Evolutionary conservation across 2,329 filamentous ascomycete species (phyloP), one percentile per base, ranked within the genome.

Genomic region (Myotisia sp.): DNA sequence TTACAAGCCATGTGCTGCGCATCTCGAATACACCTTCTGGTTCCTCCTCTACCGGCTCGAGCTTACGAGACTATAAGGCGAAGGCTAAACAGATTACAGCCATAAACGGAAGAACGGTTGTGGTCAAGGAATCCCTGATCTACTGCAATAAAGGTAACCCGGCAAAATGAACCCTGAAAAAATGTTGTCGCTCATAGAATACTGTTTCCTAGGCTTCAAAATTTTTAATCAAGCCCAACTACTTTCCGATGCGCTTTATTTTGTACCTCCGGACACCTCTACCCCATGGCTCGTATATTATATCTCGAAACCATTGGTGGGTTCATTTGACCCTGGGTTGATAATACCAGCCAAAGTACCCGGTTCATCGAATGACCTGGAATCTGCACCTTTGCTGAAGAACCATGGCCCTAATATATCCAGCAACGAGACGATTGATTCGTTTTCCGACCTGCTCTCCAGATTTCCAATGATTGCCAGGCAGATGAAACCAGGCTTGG

Each of bases 201-300:
- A 17, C 29, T 32, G 9, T 21, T 33, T 43, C 36, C 28, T 44
- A 92, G 83, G 86, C 33, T 98, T 95, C 69, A 93, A 90, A 62
- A 75, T 75, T 21, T 66, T 94, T 42, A 85, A 83, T 43, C 90
- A 95, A 54, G 83, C 86, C 20, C 85, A 90, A 52, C 64, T 95
- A 21, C 65, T 94, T 37, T 72, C 72, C 51, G 92, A 98, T 56
- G 67, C 71, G 23, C 71, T 93, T 24, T 95, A 84, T 70, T 92
- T 92, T 50, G 78, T 84, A 31, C 83, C 94, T 49, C 76, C 74
- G n/a, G 71, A 82, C 47, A 87, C 95, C 47, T 78, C 83, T 9
- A 79, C 85, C 47, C 83, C 86, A 68, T 98, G 90, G 85, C 74
- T 98, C 27, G 70, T 98, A 40, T 95, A 95, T 68, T 94, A 86